These are phyloP conservation scores for Fusarium sp. DNA, from an alignment of 2,329 filamentous ascomycete species.

Conservation along the genomic window DNA sequence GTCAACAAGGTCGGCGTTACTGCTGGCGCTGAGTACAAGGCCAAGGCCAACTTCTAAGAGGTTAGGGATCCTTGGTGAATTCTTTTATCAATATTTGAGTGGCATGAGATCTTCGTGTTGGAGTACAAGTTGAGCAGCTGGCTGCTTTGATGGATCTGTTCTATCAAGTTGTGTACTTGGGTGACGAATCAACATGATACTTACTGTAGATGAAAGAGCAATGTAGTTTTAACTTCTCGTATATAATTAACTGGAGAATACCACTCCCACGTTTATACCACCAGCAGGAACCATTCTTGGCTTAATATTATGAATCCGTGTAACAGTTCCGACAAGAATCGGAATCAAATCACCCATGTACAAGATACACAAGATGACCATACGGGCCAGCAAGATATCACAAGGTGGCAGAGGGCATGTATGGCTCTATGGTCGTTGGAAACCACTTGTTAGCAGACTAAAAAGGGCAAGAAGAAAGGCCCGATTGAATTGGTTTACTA, in stretches of 20 bases:
- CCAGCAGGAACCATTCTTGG: too few species aligned
- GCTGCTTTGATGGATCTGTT: constrained; percentile 13
- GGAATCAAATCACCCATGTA: too few species aligned
- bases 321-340: too few species aligned
- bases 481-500: too few species aligned
- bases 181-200: background rate
- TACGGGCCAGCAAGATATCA: too few species aligned
- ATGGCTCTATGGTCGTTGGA: too few species aligned
- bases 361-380: too few species aligned
- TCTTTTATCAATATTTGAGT: background rate
- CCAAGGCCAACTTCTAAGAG: constrained; percentile 51
- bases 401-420: too few species aligned
- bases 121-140: constrained; percentile 14
- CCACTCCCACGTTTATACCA: background rate
- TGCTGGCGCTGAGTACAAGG: constrained; percentile 49
- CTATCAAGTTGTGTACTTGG: background rate
- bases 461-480: too few species aligned
- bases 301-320: too few species aligned
- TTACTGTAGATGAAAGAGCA: background rate
- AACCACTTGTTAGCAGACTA: too few species aligned
- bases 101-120: background rate
- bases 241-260: constrained; percentile 26
- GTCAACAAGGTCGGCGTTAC: constrained; percentile 64
- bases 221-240: constrained; percentile 29
- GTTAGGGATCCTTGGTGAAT: too few species aligned